Evolutionary conservation across 2,329 filamentous ascomycete species (phyloP).

Genomic region (Coniochaeta ligniaria): DNA sequence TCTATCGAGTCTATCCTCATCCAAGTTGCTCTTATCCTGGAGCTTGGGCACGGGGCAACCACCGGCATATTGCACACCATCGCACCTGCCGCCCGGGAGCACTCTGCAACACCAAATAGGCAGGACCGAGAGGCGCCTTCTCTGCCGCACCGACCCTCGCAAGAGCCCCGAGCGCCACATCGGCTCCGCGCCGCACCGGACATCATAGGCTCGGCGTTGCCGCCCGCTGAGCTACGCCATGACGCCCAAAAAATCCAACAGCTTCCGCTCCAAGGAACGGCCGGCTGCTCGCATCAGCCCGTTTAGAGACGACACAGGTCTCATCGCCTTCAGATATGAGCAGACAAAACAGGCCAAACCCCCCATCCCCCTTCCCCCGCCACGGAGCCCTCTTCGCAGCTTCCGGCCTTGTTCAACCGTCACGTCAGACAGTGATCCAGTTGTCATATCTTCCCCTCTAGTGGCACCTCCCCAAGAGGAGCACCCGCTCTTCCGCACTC

Average conservation of each 20-base stretch:
- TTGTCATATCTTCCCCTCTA: conserved; percentile 26
- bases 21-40: neutral
- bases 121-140: neutral
- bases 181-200: neutral
- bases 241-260: conserved; percentile 22
- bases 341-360: conserved; percentile 50
- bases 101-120: neutral
- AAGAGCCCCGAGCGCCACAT: neutral
- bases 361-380: conserved; percentile 43
- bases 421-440: conserved; percentile 12
- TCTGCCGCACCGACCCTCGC: neutral
- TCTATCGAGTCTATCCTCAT: neutral
- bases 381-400: conserved; percentile 31
- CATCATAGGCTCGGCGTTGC: neutral
- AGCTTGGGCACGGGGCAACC: neutral
- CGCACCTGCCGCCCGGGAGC: neutral
- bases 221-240: neutral
- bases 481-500: conserved; percentile 42
- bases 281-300: conserved; percentile 24
- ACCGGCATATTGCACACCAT: neutral
- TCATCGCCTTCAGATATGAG: conserved; percentile 54
- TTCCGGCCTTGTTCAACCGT: conserved; percentile 17
- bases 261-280: conserved; percentile 33
- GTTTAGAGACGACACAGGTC: conserved; percentile 39
- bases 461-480: conserved; percentile 39